Conservation (phyloP, 306 rosid species). For the Mucuna pruriens region DNA sequence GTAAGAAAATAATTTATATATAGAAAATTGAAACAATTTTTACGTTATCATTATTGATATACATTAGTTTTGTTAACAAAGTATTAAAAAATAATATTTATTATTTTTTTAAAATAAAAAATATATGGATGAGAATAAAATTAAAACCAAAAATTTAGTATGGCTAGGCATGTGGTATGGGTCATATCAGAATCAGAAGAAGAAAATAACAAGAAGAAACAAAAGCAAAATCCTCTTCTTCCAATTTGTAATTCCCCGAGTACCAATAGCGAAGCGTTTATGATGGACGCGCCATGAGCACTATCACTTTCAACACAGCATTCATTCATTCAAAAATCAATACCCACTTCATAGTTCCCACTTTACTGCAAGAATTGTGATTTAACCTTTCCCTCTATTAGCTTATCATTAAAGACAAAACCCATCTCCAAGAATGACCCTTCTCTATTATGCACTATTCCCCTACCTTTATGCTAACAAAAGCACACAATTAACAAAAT, state of each 20-base stretch:
- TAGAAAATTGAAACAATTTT: no score
- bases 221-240: conserved; percentile 32
- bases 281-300: conserved; percentile 22
- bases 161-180: conserved; percentile 37
- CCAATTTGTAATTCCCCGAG: conserved; percentile 39
- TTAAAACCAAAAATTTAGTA: no score
- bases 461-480: conserved; percentile 23
- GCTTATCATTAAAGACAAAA: conserved; percentile 42
- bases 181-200: conserved; percentile 27
- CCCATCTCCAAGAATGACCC: conserved; percentile 14
- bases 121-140: no score
- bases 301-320: conserved; percentile 44
- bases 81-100: no score
- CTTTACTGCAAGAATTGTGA: conserved; percentile 30
- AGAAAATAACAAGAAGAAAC: conserved; percentile 33
- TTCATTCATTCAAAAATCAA: conserved; percentile 43
- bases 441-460: conserved; percentile 33
- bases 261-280: conserved; percentile 32
- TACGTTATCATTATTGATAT: no score
- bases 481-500: conserved; percentile 44
- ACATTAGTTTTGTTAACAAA: no score
- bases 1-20: no score
- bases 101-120: no score
- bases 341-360: conserved; percentile 27
- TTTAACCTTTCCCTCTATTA: conserved; percentile 36